Conservation (phyloP, 257 asterid genomes). For the Datura wrightii region DNA sequence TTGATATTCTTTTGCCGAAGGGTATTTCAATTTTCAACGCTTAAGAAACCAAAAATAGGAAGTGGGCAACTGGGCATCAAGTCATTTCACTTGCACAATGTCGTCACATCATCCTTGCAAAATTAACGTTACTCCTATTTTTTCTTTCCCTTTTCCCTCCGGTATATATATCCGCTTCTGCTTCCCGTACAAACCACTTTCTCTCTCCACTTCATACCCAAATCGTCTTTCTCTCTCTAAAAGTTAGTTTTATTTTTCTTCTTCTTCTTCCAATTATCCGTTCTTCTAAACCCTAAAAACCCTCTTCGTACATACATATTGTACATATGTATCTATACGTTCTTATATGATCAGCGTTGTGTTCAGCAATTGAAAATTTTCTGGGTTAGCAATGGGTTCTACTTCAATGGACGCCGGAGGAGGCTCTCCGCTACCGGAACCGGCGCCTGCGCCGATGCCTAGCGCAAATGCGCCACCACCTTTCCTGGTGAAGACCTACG, state of each 20-base stretch:
- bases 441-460: slow-evolving; percentile 57
- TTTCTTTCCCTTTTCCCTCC: neutral
- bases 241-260: neutral
- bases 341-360: neutral
- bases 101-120: neutral
- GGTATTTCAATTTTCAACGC: too few species aligned
- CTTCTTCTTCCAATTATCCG: neutral
- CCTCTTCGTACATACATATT: neutral
- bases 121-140: neutral
- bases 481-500: slow-evolving; percentile 75
- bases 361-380: neutral
- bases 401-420: slow-evolving; percentile 38
- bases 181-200: neutral
- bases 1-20: too few species aligned
- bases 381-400: neutral
- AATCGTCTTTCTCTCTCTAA: neutral
- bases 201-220: neutral
- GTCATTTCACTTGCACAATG: neutral
- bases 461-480: slow-evolving; percentile 74
- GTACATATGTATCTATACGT: neutral
- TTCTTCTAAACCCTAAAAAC: neutral
- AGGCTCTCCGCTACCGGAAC: slow-evolving; percentile 25
- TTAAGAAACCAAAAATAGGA: neutral
- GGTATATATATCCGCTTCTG: neutral
- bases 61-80: neutral